Base-by-base conservation (phyloP, 495 filamentous ascomycete genomes). In the Penicillium arizonense region DNA sequence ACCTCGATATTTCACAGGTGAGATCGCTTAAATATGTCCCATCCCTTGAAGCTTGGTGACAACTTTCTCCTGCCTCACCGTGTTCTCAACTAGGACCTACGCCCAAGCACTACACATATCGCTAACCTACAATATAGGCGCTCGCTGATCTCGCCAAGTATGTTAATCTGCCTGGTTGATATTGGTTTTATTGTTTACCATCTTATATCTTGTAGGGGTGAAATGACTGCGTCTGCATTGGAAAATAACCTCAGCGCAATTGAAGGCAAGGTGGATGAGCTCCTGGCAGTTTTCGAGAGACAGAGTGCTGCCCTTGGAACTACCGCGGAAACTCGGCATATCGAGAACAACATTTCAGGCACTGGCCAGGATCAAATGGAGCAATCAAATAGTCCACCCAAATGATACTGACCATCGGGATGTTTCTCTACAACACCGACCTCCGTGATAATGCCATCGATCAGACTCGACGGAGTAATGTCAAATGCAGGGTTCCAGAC, bases 401-500 rank as follows among this genome's bases (percentile, higher is more conserved):
- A 83, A 60, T 90, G 72, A 74, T 96, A 97, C 21, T 62, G 69
- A n/a, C 87, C 91, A 47, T 87, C 78, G n/a, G 65, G 55, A 23
- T 77, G 81, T 71, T 90, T 94, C 62, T 91, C 86, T 9, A 90
- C 84, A 13, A 95, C 88, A 4, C 94, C 93, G 50, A 87, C 82
- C 72, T 98, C 94, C 0, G 94, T 97, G 46, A 97, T 87, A 57
- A 98, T 88, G 6, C 87, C 92, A 73, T 97, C 95, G 53, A 98
- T 96, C 24, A 97, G 74, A 39, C 79, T 77, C 28, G 85, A 76
- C 0, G 94, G 93, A 2, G 94, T 97, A 24, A 98, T 87, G 67
- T 98, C 94, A 62, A 98, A 98, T 16, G 91, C 87, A 24, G 95
- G 94, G 62, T 98, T 98, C 90, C 93, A 98, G 18, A 96, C 89